Percentiles rank a stretch among this genome's conserved stretches.
These are phyloP conservation scores for Rhodofomes roseus DNA, from an alignment of 1,284 basidiomycete genomes.

Conservation along the genomic window DNA sequence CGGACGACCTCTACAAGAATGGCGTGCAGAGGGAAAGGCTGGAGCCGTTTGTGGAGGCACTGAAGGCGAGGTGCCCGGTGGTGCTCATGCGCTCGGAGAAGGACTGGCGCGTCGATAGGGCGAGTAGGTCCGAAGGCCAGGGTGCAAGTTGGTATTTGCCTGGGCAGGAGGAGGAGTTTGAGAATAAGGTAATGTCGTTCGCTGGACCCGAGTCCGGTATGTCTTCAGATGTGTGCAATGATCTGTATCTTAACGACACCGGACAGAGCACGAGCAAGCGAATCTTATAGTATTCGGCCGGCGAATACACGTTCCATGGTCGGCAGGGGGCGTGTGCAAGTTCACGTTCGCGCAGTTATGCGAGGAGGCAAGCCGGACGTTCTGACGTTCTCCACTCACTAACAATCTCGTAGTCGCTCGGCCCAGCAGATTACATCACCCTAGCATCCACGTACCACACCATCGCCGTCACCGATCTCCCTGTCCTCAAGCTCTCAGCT, in stretches of 20 bases:
- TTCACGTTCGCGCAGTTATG: conserved; percentile 65
- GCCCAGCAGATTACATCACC: conserved; percentile 69
- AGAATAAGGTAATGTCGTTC: conserved; percentile 9
- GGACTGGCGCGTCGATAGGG: conserved; percentile 36
- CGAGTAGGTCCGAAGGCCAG: background rate
- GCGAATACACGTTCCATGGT: conserved; percentile 44
- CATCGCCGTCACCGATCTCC: conserved; percentile 57
- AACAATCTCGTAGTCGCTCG: conserved; percentile 41
- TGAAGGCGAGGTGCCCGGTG: conserved; percentile 62
- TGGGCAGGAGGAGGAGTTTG: conserved; percentile 25
- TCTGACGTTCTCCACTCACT: background rate
- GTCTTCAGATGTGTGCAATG: background rate
- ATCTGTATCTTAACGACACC: background rate
- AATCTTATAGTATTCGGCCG: conserved; percentile 40
- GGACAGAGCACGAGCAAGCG: conserved; percentile 9
- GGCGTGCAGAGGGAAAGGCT: conserved; percentile 65
- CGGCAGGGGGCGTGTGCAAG: conserved; percentile 39
- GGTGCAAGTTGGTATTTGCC: conserved; percentile 32
- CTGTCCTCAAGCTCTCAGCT: conserved; percentile 49
- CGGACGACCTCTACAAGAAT: conserved; percentile 67
- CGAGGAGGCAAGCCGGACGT: conserved; percentile 38
- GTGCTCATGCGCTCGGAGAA: conserved; percentile 46
- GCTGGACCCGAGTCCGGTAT: background rate
- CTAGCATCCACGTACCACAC: conserved; percentile 57
- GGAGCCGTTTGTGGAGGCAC: conserved; percentile 59